phyloP scores from a whole-genome alignment of 306 rosid species.

The Ceratonia siliqua region DNA sequence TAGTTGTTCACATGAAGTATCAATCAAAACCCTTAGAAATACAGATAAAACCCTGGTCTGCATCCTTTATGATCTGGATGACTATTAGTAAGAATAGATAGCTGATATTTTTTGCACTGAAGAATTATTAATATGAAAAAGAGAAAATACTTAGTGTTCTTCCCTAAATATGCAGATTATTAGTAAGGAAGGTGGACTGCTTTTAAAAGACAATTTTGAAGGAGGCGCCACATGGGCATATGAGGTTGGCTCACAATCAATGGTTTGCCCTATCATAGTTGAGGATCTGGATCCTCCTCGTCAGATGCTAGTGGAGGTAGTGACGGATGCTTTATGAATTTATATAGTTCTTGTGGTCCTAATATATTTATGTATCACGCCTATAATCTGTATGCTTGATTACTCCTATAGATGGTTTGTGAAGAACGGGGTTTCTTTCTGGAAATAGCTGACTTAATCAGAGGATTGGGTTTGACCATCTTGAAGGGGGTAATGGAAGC shows the following conservation, averaged over 20 bases:
- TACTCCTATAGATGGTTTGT: slow-evolving; percentile 77
- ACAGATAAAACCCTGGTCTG: neutral
- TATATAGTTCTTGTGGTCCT: neutral
- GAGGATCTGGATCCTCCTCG: slow-evolving; percentile 93
- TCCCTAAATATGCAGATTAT: slow-evolving; percentile 59
- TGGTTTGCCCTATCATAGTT: slow-evolving; percentile 89
- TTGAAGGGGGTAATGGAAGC: slow-evolving; percentile 93
- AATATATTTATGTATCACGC: neutral
- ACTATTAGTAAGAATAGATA: neutral
- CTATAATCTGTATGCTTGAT: neutral
- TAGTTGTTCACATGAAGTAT: slow-evolving; percentile 2
- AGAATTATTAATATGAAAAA: slow-evolving; percentile 13
- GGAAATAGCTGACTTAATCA: slow-evolving; percentile 88
- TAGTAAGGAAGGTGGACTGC: slow-evolving; percentile 77
- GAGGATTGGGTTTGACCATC: slow-evolving; percentile 93
- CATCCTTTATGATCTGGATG: neutral
- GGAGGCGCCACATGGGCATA: slow-evolving; percentile 99
- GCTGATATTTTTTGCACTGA: neutral
- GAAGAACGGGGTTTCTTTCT: slow-evolving; percentile 91
- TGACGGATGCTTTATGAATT: neutral
- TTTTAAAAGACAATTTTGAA: slow-evolving; percentile 79
- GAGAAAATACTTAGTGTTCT: neutral
- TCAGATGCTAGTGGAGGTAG: slow-evolving; percentile 97
- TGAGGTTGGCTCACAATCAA: slow-evolving; percentile 87
- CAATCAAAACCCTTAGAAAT: neutral